A percentile compares a stretch with the other conserved stretches of the same genome.
phyloP scores from a whole-genome alignment of 2,329 filamentous ascomycete species.

The Lanzia echinophila region DNA sequence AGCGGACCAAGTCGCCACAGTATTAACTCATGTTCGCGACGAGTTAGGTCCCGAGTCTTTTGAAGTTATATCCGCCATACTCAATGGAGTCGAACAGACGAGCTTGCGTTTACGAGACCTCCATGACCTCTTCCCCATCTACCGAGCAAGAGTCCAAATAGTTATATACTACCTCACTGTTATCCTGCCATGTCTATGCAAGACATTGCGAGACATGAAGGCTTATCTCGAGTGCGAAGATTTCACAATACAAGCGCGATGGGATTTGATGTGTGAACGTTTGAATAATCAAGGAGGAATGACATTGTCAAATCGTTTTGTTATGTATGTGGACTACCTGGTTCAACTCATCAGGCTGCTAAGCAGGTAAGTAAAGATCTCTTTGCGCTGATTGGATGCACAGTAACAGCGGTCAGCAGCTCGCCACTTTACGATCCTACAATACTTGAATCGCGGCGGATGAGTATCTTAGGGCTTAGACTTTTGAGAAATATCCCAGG shows the following conservation, averaged over 20 bases:
- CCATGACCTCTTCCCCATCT: slow-evolving; percentile 46
- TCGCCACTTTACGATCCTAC: slow-evolving; percentile 51
- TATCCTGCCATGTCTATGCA: slow-evolving; percentile 48
- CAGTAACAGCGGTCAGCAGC: slow-evolving; percentile 30
- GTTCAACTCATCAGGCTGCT: slow-evolving; percentile 44
- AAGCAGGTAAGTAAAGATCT: slow-evolving; percentile 37
- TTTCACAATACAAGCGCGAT: slow-evolving; percentile 42
- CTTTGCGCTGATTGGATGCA: slow-evolving; percentile 13
- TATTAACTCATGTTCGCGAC: slow-evolving; percentile 44
- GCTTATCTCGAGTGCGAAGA: slow-evolving; percentile 44
- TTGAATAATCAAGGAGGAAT: slow-evolving; percentile 48
- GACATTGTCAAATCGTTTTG: slow-evolving; percentile 45
- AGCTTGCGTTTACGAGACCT: slow-evolving; percentile 46
- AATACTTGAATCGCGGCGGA: slow-evolving; percentile 42
- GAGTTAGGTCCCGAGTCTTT: slow-evolving; percentile 39
- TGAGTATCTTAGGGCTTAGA: slow-evolving; percentile 45
- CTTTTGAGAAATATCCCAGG: slow-evolving; percentile 44
- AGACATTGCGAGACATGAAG: slow-evolving; percentile 47
- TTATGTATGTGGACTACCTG: slow-evolving; percentile 50
- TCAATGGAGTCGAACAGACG: slow-evolving; percentile 31
- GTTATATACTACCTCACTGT: slow-evolving; percentile 50
- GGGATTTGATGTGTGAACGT: slow-evolving; percentile 52
- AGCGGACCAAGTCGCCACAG: slow-evolving; percentile 41
- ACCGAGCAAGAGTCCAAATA: slow-evolving; percentile 43
- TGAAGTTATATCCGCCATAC: slow-evolving; percentile 41